These are phyloP conservation scores for Entamoeba dispar DNA, from an alignment of 208 protist species.

Conservation along the genomic window DNA sequence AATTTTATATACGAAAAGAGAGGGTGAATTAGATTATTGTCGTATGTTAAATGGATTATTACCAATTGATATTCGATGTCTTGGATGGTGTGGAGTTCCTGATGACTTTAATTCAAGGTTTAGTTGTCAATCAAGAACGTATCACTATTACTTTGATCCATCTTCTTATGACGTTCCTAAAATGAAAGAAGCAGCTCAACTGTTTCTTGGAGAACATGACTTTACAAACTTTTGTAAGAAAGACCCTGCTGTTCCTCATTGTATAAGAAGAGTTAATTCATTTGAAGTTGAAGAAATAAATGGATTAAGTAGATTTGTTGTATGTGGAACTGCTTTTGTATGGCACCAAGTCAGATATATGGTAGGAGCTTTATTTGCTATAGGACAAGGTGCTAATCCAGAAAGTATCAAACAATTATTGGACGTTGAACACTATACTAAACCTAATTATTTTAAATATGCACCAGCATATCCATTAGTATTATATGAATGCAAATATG, in stretches of 20 bases:
- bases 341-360: conserved; percentile 14
- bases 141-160: conserved; percentile 8
- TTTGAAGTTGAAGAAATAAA: background rate
- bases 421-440: background rate
- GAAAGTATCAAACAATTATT: background rate
- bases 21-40: background rate
- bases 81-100: background rate
- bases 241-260: background rate
- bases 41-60: background rate
- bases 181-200: background rate
- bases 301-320: background rate
- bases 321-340: background rate
- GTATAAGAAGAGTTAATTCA: background rate
- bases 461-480: background rate
- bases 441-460: background rate
- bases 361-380: conserved; percentile 1
- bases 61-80: background rate
- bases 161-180: background rate
- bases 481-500: background rate
- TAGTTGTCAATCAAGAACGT: background rate
- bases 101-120: conserved; percentile 2
- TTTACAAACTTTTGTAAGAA: conserved; percentile 11
- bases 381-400: background rate
- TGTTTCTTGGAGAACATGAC: conserved; percentile 6
- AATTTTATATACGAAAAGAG: background rate